Evolutionary conservation across 495 filamentous ascomycete genomes (phyloP).

Genomic region (Physcia stellaris): DNA sequence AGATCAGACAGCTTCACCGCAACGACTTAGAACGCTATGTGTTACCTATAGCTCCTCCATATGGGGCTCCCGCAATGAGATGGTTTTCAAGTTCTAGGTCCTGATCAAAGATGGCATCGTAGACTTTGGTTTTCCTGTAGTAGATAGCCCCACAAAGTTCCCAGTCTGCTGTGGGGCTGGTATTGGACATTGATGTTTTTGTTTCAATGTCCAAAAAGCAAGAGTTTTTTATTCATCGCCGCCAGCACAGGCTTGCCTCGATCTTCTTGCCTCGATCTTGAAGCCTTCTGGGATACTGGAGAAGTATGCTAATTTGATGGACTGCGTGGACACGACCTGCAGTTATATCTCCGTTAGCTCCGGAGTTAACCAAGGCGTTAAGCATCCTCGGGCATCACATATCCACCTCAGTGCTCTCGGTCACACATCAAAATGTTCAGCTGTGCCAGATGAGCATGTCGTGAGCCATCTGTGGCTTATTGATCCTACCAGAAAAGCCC

Average conservation of each 20-base stretch:
- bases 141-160: slow-evolving; percentile 81
- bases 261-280: background rate
- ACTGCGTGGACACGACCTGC: too few species aligned
- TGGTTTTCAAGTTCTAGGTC: slow-evolving; percentile 93
- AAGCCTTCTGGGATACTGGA: background rate
- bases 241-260: too few species aligned
- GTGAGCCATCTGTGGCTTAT: too few species aligned
- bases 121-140: slow-evolving; percentile 86
- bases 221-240: too few species aligned
- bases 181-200: slow-evolving; percentile 23
- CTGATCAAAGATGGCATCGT: slow-evolving; percentile 80
- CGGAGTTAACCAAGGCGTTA: too few species aligned
- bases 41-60: slow-evolving; percentile 83
- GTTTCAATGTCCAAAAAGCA: too few species aligned
- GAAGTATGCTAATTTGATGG: background rate
- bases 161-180: slow-evolving; percentile 90
- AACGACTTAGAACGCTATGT: background rate
- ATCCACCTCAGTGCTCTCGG: too few species aligned
- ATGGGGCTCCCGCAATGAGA: slow-evolving; percentile 83
- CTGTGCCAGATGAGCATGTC: too few species aligned
- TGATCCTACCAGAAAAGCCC: too few species aligned
- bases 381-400: too few species aligned
- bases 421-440: too few species aligned
- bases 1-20: slow-evolving; percentile 11
- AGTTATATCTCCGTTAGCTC: too few species aligned